These are phyloP conservation scores for Hypomontagnella monticulosa DNA, from an alignment of 495 filamentous ascomycete species.

Conservation along the genomic window DNA sequence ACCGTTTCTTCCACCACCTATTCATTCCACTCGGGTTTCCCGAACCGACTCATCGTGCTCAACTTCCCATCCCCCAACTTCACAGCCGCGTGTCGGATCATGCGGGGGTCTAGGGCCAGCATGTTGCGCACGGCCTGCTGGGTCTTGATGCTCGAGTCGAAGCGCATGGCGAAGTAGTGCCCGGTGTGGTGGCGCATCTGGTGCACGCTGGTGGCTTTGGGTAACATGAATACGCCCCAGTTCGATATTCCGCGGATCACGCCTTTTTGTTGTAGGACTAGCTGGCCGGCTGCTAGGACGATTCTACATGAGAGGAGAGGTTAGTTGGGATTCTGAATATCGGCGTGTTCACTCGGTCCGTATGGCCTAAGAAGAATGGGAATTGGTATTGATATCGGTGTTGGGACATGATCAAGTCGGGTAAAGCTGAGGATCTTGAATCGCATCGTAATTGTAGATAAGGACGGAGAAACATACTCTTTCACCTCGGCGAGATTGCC, in stretches of 20 bases:
- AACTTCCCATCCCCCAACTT: slow-evolving; percentile 83
- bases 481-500: slow-evolving; percentile 89
- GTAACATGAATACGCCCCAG: slow-evolving; percentile 91
- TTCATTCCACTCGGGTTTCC: slow-evolving; percentile 62
- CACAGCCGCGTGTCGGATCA: slow-evolving; percentile 86
- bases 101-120: slow-evolving; percentile 85
- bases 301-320: slow-evolving; percentile 64
- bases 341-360: slow-evolving; percentile 2
- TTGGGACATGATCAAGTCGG: not conserved
- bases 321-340: not conserved
- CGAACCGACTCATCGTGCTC: slow-evolving; percentile 70
- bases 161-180: slow-evolving; percentile 98
- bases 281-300: slow-evolving; percentile 82
- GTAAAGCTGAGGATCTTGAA: slow-evolving; percentile 3
- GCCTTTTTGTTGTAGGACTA: slow-evolving; percentile 85
- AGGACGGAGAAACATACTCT: slow-evolving; percentile 70
- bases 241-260: slow-evolving; percentile 92
- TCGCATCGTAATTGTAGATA: not conserved
- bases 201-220: slow-evolving; percentile 75
- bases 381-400: slow-evolving; percentile 9
- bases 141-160: slow-evolving; percentile 75
- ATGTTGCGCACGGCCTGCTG: slow-evolving; percentile 78
- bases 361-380: slow-evolving; percentile 22
- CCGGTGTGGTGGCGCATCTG: slow-evolving; percentile 82
- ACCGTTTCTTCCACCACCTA: too few relatives aligned